These are phyloP conservation scores for Mortierella sp. DNA, from an alignment of 371 early-diverging fungal species.

Conservation along the genomic window DNA sequence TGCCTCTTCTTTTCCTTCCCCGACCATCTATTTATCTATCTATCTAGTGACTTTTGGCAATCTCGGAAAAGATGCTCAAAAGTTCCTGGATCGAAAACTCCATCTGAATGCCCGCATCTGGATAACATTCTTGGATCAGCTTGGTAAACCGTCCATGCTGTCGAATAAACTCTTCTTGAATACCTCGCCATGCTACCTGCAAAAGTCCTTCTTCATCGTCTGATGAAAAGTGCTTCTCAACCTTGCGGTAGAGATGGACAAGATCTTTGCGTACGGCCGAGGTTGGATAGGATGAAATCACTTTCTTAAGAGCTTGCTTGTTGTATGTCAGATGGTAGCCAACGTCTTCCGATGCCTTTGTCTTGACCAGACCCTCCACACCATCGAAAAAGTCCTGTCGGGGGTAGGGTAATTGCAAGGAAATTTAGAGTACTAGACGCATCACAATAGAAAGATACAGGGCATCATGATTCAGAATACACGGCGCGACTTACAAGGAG, in stretches of 20 bases:
- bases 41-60: slow-evolving; percentile 62
- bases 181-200: slow-evolving; percentile 92
- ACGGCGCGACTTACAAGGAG: slow-evolving; percentile 67
- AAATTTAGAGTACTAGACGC: background rate
- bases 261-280: slow-evolving; percentile 88
- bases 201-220: slow-evolving; percentile 69
- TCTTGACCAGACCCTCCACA: slow-evolving; percentile 83
- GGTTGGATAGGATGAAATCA: slow-evolving; percentile 83
- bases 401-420: background rate
- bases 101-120: slow-evolving; percentile 81
- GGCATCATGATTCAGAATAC: background rate
- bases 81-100: slow-evolving; percentile 93
- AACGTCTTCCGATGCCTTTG: slow-evolving; percentile 82
- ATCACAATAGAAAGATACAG: background rate
- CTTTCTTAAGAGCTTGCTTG: slow-evolving; percentile 87
- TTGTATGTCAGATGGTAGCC: slow-evolving; percentile 86
- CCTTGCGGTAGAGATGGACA: slow-evolving; percentile 86
- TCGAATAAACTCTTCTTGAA: slow-evolving; percentile 88
- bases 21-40: background rate
- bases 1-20: too few relatives aligned
- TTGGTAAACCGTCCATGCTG: slow-evolving; percentile 85
- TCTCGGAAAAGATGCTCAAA: slow-evolving; percentile 70
- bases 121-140: slow-evolving; percentile 86
- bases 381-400: slow-evolving; percentile 95
- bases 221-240: slow-evolving; percentile 90